Percentiles rank a stretch among this genome's conserved stretches.
Evolutionary conservation across 108 stramenopile species (phyloP).

Genomic region (Heterococcus sp.): DNA sequence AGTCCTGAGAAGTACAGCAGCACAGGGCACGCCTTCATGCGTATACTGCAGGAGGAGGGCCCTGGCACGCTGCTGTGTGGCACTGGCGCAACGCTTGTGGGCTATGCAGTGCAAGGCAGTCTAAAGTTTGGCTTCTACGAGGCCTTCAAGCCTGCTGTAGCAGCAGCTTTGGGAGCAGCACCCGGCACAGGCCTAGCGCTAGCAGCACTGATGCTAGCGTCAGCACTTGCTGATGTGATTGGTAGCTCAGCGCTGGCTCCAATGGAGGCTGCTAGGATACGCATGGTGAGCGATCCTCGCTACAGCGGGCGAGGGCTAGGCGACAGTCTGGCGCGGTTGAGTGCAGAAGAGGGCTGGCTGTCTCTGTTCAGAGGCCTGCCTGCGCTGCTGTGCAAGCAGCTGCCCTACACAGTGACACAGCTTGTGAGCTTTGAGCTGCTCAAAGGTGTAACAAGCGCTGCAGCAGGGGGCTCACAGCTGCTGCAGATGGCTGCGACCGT

Average conservation of each 20-base stretch:
- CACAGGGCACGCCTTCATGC: conserved; percentile 9
- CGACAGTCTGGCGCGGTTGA: conserved; percentile 62
- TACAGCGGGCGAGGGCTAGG: conserved; percentile 68
- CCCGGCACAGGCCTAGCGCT: conserved; percentile 22
- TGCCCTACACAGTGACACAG: conserved; percentile 91
- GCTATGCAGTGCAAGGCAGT: conserved; percentile 16
- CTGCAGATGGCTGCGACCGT: not conserved
- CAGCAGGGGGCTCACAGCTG: not conserved
- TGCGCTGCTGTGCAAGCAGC: conserved; percentile 89
- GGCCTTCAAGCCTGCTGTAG: conserved; percentile 72
- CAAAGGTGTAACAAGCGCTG: not conserved
- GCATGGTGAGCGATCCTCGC: conserved; percentile 76
- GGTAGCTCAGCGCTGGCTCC: conserved; percentile 80
- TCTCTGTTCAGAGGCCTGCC: conserved; percentile 69
- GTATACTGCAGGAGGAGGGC: conserved; percentile 10
- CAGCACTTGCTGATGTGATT: conserved; percentile 76
- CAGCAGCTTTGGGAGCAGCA: not conserved
- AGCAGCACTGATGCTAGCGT: conserved; percentile 68
- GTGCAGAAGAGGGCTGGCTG: conserved; percentile 44
- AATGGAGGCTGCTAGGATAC: conserved; percentile 79
- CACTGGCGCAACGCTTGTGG: conserved; percentile 21
- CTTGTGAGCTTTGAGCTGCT: conserved; percentile 52
- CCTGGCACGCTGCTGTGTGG: conserved; percentile 4
- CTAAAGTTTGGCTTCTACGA: conserved; percentile 82
- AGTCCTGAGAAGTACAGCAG: conserved; percentile 20